Base-by-base conservation (phyloP, 192 early-diverging fungal species). In the Entophlyctis luteolus region DNA sequence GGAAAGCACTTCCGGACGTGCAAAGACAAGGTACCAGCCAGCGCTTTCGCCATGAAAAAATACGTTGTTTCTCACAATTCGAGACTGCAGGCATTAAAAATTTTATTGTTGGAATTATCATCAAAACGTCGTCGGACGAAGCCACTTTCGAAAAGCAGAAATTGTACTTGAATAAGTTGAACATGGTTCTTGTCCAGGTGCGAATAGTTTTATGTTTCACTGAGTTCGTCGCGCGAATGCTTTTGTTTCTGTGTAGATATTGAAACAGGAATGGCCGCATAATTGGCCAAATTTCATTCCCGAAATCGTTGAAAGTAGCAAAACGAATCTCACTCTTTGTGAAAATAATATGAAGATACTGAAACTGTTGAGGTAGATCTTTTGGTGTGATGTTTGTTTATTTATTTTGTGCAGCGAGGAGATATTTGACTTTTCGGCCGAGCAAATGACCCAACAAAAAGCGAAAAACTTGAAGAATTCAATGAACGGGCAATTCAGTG, bases 271-370 rank as follows among this genome's bases (percentile, higher is more conserved):
- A 75, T 99, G 97, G 97, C 97, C 97, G 12, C 92, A 93, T 72
- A 94, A 96, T 73, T 99, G 97, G 97, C 97, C 97, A 3, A 81
- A 83, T 27, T 99, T 99, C 72, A 98, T 99, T 67, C 91, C 97
- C 20, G 96, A 98, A 78, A 94, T 99, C 69, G 93, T 99, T 28
- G 79, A 82, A n/a, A 94, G 96, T 12, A 93, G 93, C 77, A 90
- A 91, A 72, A 85, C 88, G 22, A 98, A 91, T 67, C 77, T 98
- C 10, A 79, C 93, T 3, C 78, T 99, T 12, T 99, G 97, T 73
- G 96, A 98, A 72, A 99, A 99, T 84, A 99, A 98, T 81, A 99
- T 99, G 95, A 90, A 88, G 38, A 99, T 99, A 67, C 81, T 99
- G 45, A 98, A 99, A 70, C 80, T 99, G 33, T 82, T 99, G 34